phyloP scores from a whole-genome alignment of 306 rosid species.

The Lathyrus aphaca region DNA sequence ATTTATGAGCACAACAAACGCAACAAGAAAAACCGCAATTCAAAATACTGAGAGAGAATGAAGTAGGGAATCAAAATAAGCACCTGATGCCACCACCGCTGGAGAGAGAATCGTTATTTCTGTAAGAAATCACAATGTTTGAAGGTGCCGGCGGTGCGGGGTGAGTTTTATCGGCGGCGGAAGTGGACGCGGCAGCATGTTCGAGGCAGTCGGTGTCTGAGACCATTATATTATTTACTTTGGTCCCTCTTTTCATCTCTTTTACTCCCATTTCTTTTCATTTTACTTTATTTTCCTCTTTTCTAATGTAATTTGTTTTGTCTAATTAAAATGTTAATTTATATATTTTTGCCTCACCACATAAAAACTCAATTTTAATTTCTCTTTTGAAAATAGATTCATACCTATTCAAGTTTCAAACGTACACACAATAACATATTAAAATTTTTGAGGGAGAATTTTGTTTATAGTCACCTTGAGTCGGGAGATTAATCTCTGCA shows the following conservation, averaged over 20 bases:
- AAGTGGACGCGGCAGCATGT: conserved; percentile 14
- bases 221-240: conserved; percentile 47
- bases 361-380: no score
- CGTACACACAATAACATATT: no score
- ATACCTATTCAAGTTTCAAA: no score
- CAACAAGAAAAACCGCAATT: no score
- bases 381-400: no score
- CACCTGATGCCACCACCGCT: conserved; percentile 91
- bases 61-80: not conserved
- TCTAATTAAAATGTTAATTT: no score
- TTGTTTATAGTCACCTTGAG: no score
- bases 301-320: no score
- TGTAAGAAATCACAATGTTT: conserved; percentile 57
- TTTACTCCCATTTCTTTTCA: not conserved
- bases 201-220: conserved; percentile 29
- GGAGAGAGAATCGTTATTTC: conserved; percentile 57
- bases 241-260: not conserved
- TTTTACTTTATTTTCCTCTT: not conserved
- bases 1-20: not conserved
- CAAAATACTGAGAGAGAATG: not conserved
- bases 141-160: conserved; percentile 41
- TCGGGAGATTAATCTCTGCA: no score
- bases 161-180: conserved; percentile 21
- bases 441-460: no score
- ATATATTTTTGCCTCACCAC: no score